Base-by-base conservation (phyloP, 805 yeast species). In the Scheffersomyces lignosus region DNA sequence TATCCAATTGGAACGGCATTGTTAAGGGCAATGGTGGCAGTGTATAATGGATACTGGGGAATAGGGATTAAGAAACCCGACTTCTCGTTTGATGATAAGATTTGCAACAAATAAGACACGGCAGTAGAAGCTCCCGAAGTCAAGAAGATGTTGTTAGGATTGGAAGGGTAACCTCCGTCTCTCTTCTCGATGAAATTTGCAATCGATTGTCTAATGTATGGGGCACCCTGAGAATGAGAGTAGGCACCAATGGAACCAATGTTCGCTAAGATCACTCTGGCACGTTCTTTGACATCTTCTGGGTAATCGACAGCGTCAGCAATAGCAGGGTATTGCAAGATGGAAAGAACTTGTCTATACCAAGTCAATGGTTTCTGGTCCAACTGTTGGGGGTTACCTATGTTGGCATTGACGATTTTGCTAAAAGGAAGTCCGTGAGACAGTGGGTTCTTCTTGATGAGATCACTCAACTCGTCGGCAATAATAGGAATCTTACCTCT, bases 361-460 rank as follows among this genome's bases (percentile, higher is more conserved):
- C 93, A 93, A n/a, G 96, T 87, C 51, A 93, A 71, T 1, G 99
- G 99, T 53, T 81, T 76, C 62, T 93, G 99, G 49, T 88, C 91
- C 56, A 93, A 73, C 60, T 91, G 98, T 64, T 93, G 99, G 2
- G 99, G 99, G 59, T 93, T 93, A 20, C 99, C 99, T 45, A 93
- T 93, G 59, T 93, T 93, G 45, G 96, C 93, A 53, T 80, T 82
- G 57, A 95, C 84, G 51, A 93, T 86, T 42, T 76, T 68, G 29
- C 75, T 64, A 56, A 89, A 93, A 1, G 96, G 95, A 46, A 88
- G 66, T 4, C 85, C 78, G 14, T 69, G 71, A 17, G 85, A 81
- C 27, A 77, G 70, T 2, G 66, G 66, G 28, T 66, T 58, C 8
- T 60, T 57, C 15, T 49, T 43, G 27, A 93, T 70, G 48, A 78